phyloP scores from a whole-genome alignment of 805 yeast species.

The Teunomyces tritomae region DNA sequence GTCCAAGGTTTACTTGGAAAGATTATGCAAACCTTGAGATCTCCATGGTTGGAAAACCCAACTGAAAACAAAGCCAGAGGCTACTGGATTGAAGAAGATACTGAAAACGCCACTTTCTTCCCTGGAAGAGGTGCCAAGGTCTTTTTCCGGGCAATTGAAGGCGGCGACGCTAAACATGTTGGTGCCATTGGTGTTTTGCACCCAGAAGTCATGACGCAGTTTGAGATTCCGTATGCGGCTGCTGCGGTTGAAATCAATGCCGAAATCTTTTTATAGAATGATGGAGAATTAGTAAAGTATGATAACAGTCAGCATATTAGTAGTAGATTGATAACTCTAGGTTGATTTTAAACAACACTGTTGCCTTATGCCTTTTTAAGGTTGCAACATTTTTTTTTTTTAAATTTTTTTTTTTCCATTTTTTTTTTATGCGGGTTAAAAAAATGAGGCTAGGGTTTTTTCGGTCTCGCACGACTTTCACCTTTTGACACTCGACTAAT shows the following conservation, averaged over 20 bases:
- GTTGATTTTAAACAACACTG: background rate
- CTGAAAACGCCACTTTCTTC: constrained; percentile 71
- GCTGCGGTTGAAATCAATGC: constrained; percentile 88
- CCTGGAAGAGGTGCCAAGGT: constrained; percentile 97
- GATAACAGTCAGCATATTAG: too few species aligned
- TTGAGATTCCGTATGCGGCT: constrained; percentile 91
- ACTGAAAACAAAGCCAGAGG: constrained; percentile 60
- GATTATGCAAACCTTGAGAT: constrained; percentile 93
- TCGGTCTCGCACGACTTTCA: background rate
- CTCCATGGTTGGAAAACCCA: constrained; percentile 70
- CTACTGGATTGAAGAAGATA: constrained; percentile 78
- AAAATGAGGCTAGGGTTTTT: background rate
- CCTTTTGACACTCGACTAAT: background rate
- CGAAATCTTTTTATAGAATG: constrained; percentile 69
- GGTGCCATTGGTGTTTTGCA: constrained; percentile 94
- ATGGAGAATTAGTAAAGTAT: too few species aligned
- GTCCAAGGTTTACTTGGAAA: constrained; percentile 95
- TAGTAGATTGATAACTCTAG: too few species aligned
- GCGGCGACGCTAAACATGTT: constrained; percentile 54
- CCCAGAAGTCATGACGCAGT: constrained; percentile 84
- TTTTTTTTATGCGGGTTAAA: background rate
- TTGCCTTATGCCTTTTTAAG: background rate
- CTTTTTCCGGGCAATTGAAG: constrained; percentile 64
- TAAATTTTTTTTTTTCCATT: background rate
- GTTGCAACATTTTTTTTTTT: background rate